Evolutionary conservation across 129 eudicot genomes (phyloP).

Genomic region (Artemisia annua): DNA sequence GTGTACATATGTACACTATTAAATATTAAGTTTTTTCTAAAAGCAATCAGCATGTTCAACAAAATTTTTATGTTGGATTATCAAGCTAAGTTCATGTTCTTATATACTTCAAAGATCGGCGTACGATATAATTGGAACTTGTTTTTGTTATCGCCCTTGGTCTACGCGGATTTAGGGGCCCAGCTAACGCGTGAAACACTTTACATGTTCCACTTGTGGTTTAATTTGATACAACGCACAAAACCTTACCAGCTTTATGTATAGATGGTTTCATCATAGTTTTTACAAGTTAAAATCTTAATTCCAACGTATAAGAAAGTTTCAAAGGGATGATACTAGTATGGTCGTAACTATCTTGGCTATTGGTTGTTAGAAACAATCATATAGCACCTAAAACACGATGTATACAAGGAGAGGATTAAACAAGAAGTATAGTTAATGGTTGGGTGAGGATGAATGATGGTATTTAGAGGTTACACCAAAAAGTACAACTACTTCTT

Average conservation of each 20-base stretch:
- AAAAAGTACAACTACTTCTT: constrained; percentile 24
- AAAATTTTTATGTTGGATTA: neutral
- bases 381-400: neutral
- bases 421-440: constrained; percentile 33
- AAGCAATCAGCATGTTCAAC: neutral
- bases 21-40: no score
- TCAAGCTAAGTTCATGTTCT: neutral
- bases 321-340: no score
- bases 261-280: no score
- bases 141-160: no score
- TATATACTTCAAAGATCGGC: neutral
- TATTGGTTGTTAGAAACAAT: constrained; percentile 20
- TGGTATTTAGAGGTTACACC: constrained; percentile 37
- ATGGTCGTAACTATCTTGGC: no score
- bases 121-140: neutral
- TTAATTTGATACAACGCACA: constrained; percentile 12
- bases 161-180: no score
- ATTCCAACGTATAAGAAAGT: no score
- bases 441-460: constrained; percentile 37
- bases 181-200: neutral
- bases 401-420: constrained; percentile 23
- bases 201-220: neutral
- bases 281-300: no score
- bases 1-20: neutral
- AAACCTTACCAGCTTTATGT: constrained; percentile 5